These are phyloP conservation scores for Nakaseomyces nivariensis DNA, from an alignment of 1,139 yeast genomes.

Conservation along the genomic window DNA sequence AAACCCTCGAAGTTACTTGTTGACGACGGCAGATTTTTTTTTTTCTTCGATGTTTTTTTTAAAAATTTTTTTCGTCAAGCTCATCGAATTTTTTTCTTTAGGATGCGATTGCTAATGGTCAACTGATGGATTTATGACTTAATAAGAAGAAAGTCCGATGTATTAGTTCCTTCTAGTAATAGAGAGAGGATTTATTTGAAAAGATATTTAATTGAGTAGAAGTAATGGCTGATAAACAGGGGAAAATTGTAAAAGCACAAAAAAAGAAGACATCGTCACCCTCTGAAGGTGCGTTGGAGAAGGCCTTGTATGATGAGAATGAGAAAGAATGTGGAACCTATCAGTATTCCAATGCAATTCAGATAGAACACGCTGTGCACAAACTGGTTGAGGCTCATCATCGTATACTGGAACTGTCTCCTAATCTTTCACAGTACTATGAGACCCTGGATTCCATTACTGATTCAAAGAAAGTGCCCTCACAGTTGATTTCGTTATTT, in stretches of 20 bases:
- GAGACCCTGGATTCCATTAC: slow-evolving; percentile 12
- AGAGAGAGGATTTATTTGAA: no score
- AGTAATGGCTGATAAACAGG: background rate
- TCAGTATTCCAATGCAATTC: slow-evolving; percentile 31
- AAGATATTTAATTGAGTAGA: no score
- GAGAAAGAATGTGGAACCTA: slow-evolving; percentile 7
- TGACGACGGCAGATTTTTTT: background rate
- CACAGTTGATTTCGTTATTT: slow-evolving; percentile 3
- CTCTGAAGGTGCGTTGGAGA: slow-evolving; percentile 6
- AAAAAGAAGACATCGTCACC: slow-evolving; percentile 7
- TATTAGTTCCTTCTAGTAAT: no score
- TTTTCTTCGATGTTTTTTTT: background rate
- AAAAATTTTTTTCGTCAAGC: background rate
- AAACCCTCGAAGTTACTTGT: no score
- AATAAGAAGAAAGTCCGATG: background rate
- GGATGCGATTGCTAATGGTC: background rate
- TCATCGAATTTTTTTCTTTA: background rate
- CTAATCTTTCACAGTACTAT: slow-evolving; percentile 38
- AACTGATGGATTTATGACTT: background rate
- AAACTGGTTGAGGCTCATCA: slow-evolving; percentile 45
- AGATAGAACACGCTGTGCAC: slow-evolving; percentile 41
- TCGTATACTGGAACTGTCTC: slow-evolving; percentile 45
- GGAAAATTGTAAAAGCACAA: slow-evolving; percentile 7
- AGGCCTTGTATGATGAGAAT: background rate
- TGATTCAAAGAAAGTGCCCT: slow-evolving; percentile 1